A percentile compares a stretch with the other conserved stretches of the same genome.
Evolutionary conservation across 139 green algal genomes (phyloP).

Genomic region (Penium margaritaceum): DNA sequence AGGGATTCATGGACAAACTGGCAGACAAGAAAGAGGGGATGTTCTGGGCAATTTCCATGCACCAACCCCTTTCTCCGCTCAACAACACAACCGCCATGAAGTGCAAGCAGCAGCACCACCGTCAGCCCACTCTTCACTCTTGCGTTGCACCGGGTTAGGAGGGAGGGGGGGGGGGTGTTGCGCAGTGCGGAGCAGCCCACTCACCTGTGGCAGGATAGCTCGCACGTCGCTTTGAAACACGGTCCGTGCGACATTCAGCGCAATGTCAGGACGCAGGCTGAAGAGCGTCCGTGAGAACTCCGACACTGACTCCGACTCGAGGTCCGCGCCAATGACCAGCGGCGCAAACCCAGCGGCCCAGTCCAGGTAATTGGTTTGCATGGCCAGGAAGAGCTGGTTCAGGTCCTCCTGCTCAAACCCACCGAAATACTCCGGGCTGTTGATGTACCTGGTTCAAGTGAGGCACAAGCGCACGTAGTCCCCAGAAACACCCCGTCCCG

Average conservation of each 20-base stretch:
- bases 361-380: constrained; percentile 38
- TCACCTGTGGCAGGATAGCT: constrained; percentile 16
- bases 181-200: too few relatives aligned
- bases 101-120: too few relatives aligned
- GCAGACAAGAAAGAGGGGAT: too few relatives aligned
- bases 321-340: constrained; percentile 25
- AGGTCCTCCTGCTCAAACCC: constrained; percentile 42
- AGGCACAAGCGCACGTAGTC: too few relatives aligned
- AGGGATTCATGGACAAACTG: too few relatives aligned
- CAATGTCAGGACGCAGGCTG: constrained; percentile 44
- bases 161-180: too few relatives aligned
- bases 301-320: constrained; percentile 27
- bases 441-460: constrained; percentile 25
- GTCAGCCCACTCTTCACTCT: too few relatives aligned
- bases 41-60: too few relatives aligned
- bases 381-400: constrained; percentile 39
- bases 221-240: constrained; percentile 38
- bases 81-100: too few relatives aligned
- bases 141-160: too few relatives aligned
- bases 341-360: constrained; percentile 45
- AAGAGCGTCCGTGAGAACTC: constrained; percentile 43
- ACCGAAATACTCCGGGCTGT: constrained; percentile 28
- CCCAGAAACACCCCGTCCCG: too few relatives aligned
- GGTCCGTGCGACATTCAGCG: constrained; percentile 20
- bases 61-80: too few relatives aligned